Evolutionary conservation across 2,329 filamentous ascomycete species (phyloP).

Genomic region (Ophiostoma pallidulum): DNA sequence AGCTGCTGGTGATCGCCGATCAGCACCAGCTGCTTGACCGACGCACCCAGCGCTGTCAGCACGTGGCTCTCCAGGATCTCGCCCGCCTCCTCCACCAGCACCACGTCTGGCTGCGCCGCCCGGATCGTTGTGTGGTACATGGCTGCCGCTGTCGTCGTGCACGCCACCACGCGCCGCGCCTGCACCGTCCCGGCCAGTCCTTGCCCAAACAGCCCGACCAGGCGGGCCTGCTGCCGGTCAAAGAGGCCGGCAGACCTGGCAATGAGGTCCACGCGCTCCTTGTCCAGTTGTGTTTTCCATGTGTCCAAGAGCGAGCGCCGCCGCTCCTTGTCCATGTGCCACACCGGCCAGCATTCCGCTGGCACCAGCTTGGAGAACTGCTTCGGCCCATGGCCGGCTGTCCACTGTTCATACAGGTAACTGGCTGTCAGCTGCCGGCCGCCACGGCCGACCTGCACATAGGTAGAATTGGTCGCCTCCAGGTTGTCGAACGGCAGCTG

Average conservation of each 20-base stretch:
- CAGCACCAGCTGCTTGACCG: constrained; percentile 53
- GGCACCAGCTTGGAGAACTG: constrained; percentile 26
- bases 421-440: constrained; percentile 34
- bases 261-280: constrained; percentile 41
- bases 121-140: constrained; percentile 48
- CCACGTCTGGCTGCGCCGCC: constrained; percentile 44
- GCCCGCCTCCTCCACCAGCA: constrained; percentile 64
- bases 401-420: constrained; percentile 50
- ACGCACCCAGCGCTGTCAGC: constrained; percentile 45
- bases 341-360: constrained; percentile 31
- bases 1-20: constrained; percentile 70
- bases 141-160: constrained; percentile 62
- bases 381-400: constrained; percentile 34
- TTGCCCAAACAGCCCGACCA: constrained; percentile 36
- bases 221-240: constrained; percentile 30
- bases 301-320: constrained; percentile 28
- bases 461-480: too few species aligned
- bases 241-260: constrained; percentile 29
- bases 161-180: constrained; percentile 54
- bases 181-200: constrained; percentile 34
- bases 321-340: constrained; percentile 35
- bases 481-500: too few species aligned
- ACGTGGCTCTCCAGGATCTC: constrained; percentile 63
- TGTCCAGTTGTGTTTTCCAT: constrained; percentile 37
- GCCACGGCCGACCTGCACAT: constrained; percentile 31